These are phyloP conservation scores for Boletus vermiculosoides DNA, from an alignment of 768 basidiomycete genomes.

Conservation along the genomic window DNA sequence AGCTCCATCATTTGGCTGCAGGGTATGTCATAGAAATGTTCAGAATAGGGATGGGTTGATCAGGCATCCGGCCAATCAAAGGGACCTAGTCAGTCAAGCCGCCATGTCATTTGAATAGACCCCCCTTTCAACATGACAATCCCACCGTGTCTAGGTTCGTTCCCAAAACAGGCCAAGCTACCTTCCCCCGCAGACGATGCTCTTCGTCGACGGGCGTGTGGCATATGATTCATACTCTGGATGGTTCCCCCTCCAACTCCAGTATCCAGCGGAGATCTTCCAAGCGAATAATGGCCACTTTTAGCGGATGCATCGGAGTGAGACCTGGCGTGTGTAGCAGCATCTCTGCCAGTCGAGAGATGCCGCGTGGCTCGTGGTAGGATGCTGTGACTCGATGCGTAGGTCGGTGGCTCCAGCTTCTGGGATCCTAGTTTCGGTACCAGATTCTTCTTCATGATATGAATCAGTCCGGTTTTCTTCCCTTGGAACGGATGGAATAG, in stretches of 20 bases:
- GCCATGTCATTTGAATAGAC: conserved; percentile 1
- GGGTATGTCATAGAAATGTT: not conserved
- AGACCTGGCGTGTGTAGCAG: conserved; percentile 19
- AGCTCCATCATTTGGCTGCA: not conserved
- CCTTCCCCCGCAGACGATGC: conserved; percentile 50
- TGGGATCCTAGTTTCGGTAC: conserved; percentile 63
- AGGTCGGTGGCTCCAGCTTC: conserved; percentile 49
- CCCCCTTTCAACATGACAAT: not conserved
- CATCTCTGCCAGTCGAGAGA: conserved; percentile 2
- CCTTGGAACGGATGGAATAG: conserved; percentile 60
- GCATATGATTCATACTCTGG: conserved; percentile 10
- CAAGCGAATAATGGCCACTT: conserved; percentile 8
- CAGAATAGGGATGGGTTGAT: not conserved
- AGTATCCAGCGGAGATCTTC: conserved; percentile 12
- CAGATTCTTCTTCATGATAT: conserved; percentile 69
- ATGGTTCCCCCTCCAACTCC: not conserved
- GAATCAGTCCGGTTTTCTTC: conserved; percentile 64
- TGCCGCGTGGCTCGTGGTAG: conserved; percentile 1
- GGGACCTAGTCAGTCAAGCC: not conserved
- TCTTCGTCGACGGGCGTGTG: conserved; percentile 36
- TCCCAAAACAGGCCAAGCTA: conserved; percentile 8
- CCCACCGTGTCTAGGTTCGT: conserved; percentile 1
- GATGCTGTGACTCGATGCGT: conserved; percentile 7
- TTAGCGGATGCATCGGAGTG: conserved; percentile 24
- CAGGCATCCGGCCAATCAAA: not conserved